Base-by-base conservation (phyloP, 306 rosid genomes). In the Pterocarpus santalinus region DNA sequence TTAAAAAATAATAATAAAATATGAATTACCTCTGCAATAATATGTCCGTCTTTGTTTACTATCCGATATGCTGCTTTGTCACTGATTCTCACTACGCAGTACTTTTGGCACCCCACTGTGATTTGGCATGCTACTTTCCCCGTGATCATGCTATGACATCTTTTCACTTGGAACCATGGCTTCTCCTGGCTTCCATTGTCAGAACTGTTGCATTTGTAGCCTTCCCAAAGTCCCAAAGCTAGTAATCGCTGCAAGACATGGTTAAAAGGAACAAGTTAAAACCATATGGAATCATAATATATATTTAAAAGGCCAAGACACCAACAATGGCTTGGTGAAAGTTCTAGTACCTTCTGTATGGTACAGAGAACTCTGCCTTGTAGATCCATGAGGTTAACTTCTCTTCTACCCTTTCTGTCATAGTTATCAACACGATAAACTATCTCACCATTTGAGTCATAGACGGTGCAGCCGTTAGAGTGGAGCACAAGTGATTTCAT, bases 301-400 rank as follows among this genome's bases (percentile, higher is more conserved):
- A 38, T 5, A 0, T 38, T 38, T 38, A 38, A 38, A 38, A 6
- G 5, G 41, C 28, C 28, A 22, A 22, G 28, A 22, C 28, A 22
- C 28, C 28, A 22, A 22, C 28, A 22, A 22, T 22, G 28, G 28
- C 28, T 22, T 22, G 28, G 28, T 22, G 28, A 22, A 22, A 22
- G 8, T 13, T 6, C 5, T 69, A 52, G 33, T 86, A 90, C 98
- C 96, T 87, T 88, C 9, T 77, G 85, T 12, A 95, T 86, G 36
- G 92, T 89, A 44, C 81, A 93, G 13, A 95, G 86, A 17, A 87
- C 77, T 65, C 74, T 86, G 70, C 99, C 98, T 34, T 75, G 46
- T 9, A 90, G 87, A 90, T 95, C 93, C 99, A 93, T 95, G 84
- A 95, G 98, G 78, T 83, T 83, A 65, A 91, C 98, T 85, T 93